These are phyloP conservation scores for Dactylonectria estremocensis DNA, from an alignment of 2,329 filamentous ascomycete species.

Conservation along the genomic window DNA sequence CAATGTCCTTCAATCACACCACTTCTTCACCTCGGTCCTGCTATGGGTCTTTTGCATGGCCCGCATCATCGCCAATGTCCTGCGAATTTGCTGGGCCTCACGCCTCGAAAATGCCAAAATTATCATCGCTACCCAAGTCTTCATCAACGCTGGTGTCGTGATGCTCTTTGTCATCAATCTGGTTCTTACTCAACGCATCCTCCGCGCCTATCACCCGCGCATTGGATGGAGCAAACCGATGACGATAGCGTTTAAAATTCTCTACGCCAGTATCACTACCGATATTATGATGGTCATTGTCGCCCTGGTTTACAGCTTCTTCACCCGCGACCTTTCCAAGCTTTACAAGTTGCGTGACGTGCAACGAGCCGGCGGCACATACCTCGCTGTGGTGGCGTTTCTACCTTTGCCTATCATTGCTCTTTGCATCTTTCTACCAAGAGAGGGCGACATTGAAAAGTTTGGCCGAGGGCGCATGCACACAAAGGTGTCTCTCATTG, in stretches of 20 bases:
- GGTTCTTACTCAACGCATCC: slow-evolving; percentile 79
- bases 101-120: slow-evolving; percentile 56
- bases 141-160: slow-evolving; percentile 80
- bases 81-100: slow-evolving; percentile 67
- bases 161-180: slow-evolving; percentile 84
- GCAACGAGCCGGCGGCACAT: slow-evolving; percentile 76
- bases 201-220: slow-evolving; percentile 78
- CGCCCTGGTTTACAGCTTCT: slow-evolving; percentile 74
- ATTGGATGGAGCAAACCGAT: slow-evolving; percentile 77
- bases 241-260: slow-evolving; percentile 66
- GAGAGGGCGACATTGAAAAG: slow-evolving; percentile 59
- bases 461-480: slow-evolving; percentile 74
- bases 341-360: slow-evolving; percentile 70
- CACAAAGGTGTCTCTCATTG: slow-evolving; percentile 74
- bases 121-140: slow-evolving; percentile 73
- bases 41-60: slow-evolving; percentile 71
- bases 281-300: slow-evolving; percentile 77
- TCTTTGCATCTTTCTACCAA: slow-evolving; percentile 65
- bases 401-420: slow-evolving; percentile 70
- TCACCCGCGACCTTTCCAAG: slow-evolving; percentile 69
- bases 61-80: slow-evolving; percentile 64
- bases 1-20: slow-evolving; percentile 64
- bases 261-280: slow-evolving; percentile 72
- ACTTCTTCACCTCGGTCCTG: slow-evolving; percentile 70
- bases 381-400: slow-evolving; percentile 69